A percentile compares a stretch with the other conserved stretches of the same genome.
phyloP scores from a whole-genome alignment of 2,329 filamentous ascomycete species.

The Hymenoscyphus fraxineus region DNA sequence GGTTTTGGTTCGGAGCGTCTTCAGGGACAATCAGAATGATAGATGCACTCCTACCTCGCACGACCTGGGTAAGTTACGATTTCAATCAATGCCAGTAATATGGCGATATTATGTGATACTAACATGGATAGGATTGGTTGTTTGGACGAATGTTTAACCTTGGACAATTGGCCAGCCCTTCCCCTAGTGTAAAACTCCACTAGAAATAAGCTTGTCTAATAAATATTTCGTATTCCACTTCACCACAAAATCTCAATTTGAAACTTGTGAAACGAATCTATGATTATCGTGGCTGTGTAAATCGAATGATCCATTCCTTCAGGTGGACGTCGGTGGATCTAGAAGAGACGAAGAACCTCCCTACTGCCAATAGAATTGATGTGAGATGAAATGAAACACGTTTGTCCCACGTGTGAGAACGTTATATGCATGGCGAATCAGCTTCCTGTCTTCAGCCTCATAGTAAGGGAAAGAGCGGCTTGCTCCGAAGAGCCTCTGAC shows the following conservation, averaged over 20 bases:
- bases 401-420: conserved; percentile 1
- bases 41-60: neutral
- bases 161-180: neutral
- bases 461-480: neutral
- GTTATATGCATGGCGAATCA: neutral
- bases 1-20: conserved; percentile 1
- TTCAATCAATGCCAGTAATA: neutral
- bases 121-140: neutral
- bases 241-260: neutral
- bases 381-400: neutral
- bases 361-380: neutral
- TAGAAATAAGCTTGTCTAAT: conserved; percentile 1
- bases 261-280: neutral
- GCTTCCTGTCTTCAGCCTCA: neutral
- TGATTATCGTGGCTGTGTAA: neutral
- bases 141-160: conserved; percentile 2
- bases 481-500: neutral
- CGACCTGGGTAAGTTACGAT: neutral
- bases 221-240: neutral
- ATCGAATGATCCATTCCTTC: too few species aligned
- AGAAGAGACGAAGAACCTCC: neutral
- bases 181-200: neutral
- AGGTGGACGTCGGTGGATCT: too few species aligned
- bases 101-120: neutral
- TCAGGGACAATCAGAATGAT: conserved; percentile 3